Conservation (phyloP, 2,329 filamentous ascomycete genomes). For the Beauveria sp. region DNA sequence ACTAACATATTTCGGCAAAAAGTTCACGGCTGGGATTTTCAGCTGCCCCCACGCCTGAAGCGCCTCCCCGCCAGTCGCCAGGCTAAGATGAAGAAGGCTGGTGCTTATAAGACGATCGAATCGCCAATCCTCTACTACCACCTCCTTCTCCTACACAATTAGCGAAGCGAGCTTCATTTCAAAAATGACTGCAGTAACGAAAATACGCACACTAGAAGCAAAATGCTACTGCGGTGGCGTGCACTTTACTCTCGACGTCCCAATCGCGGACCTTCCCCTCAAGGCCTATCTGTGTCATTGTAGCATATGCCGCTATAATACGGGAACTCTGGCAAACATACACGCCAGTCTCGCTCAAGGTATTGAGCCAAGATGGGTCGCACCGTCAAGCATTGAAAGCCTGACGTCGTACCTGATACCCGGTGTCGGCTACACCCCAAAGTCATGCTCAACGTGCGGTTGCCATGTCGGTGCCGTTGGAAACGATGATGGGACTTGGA, state of each 20-base stretch:
- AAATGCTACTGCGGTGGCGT: constrained; percentile 37
- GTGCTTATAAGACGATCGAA: background rate
- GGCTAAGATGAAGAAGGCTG: background rate
- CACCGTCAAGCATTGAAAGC: constrained; percentile 29
- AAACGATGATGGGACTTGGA: constrained; percentile 27
- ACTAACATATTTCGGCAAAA: background rate
- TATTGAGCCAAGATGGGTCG: constrained; percentile 30
- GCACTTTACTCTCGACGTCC: constrained; percentile 34
- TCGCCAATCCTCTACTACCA: background rate
- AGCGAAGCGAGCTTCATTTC: background rate
- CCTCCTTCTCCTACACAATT: background rate
- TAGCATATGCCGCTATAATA: constrained; percentile 34
- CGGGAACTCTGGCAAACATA: constrained; percentile 35
- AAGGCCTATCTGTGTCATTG: constrained; percentile 38
- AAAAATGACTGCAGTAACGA: background rate
- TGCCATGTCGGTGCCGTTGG: constrained; percentile 34
- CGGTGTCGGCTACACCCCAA: constrained; percentile 23
- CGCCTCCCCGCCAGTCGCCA: background rate
- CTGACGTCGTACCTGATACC: constrained; percentile 30
- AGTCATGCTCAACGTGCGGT: constrained; percentile 39
- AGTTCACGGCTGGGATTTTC: constrained; percentile 4
- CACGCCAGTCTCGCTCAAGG: constrained; percentile 29
- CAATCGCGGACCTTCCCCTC: constrained; percentile 30
- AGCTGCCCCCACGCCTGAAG: constrained; percentile 2
- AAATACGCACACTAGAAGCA: constrained; percentile 26